phyloP scores from a whole-genome alignment of 2,329 filamentous ascomycete genomes.

The Aureobasidium sp. region DNA sequence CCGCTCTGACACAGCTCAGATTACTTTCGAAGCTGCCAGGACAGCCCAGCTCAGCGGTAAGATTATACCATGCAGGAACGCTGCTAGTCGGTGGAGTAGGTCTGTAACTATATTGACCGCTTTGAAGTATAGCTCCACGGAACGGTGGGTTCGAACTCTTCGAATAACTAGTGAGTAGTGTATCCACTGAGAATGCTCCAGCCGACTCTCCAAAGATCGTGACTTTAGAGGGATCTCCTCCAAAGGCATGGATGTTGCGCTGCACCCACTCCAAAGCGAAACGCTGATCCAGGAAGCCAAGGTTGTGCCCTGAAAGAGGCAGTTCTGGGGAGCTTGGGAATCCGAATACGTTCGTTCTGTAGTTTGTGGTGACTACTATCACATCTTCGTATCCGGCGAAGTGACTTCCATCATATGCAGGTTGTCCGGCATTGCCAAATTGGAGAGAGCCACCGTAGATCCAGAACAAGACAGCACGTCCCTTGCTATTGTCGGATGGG shows the following conservation, averaged over 20 bases:
- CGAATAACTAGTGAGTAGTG: slow-evolving; percentile 26
- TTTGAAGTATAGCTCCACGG: slow-evolving; percentile 29
- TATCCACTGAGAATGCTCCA: slow-evolving; percentile 28
- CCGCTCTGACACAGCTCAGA: slow-evolving; percentile 27
- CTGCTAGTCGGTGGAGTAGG: slow-evolving; percentile 11
- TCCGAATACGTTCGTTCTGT: slow-evolving; percentile 36
- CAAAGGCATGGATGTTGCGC: slow-evolving; percentile 30
- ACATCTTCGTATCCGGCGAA: slow-evolving; percentile 31
- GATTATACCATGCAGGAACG: slow-evolving; percentile 21
- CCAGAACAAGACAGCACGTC: slow-evolving; percentile 30
- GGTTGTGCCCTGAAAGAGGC: slow-evolving; percentile 27
- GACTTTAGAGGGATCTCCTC: slow-evolving; percentile 31
- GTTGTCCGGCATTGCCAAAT: slow-evolving; percentile 27
- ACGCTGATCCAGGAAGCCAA: slow-evolving; percentile 33
- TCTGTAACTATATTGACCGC: slow-evolving; percentile 26
- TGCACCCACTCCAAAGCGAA: slow-evolving; percentile 33
- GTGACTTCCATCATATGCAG: slow-evolving; percentile 26
- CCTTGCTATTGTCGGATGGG: slow-evolving; percentile 22
- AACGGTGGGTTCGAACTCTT: slow-evolving; percentile 26
- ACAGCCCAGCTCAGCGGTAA: slow-evolving; percentile 24
- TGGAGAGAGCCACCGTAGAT: slow-evolving; percentile 29
- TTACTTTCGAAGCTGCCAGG: slow-evolving; percentile 22
- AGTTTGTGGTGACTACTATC: slow-evolving; percentile 30
- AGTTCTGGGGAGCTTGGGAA: slow-evolving; percentile 34
- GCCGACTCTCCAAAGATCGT: slow-evolving; percentile 32